Percentiles rank a stretch among this genome's conserved stretches.
phyloP scores from a whole-genome alignment of 2,329 filamentous ascomycete species.

The Neophaeococcomyces mojaviensis region DNA sequence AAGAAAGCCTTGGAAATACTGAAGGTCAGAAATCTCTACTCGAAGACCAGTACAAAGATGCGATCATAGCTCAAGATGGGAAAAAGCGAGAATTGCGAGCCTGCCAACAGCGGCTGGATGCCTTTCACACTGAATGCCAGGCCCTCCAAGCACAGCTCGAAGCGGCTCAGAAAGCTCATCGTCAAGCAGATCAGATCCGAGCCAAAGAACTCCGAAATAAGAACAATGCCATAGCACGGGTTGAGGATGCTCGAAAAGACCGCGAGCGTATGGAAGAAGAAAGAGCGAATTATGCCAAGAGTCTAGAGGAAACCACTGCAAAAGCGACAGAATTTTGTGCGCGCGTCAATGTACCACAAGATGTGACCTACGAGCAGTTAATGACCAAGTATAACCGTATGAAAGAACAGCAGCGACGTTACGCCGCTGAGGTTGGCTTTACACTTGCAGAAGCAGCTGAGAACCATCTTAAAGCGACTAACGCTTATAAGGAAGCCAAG shows the following conservation, averaged over 20 bases:
- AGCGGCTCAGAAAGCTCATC: slow-evolving; percentile 7
- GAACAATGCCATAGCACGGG: slow-evolving; percentile 50
- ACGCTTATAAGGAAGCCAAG: slow-evolving; percentile 31
- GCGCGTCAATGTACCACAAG: slow-evolving; percentile 56
- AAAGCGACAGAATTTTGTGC: slow-evolving; percentile 32
- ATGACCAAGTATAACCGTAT: slow-evolving; percentile 45
- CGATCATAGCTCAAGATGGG: slow-evolving; percentile 36
- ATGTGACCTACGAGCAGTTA: slow-evolving; percentile 53
- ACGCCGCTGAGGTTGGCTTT: slow-evolving; percentile 20
- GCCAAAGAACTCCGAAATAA: slow-evolving; percentile 49
- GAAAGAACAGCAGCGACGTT: slow-evolving; percentile 50
- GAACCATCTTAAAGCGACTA: slow-evolving; percentile 44
- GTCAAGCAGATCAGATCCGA: slow-evolving; percentile 26
- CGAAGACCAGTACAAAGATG: slow-evolving; percentile 43
- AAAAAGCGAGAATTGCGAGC: slow-evolving; percentile 34
- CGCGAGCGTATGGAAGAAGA: slow-evolving; percentile 31
- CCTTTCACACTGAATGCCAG: slow-evolving; percentile 28
- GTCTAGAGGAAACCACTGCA: slow-evolving; percentile 43
- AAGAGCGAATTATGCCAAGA: not conserved
- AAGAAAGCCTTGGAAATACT: slow-evolving; percentile 51
- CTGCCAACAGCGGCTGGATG: slow-evolving; percentile 32
- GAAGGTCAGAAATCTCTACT: slow-evolving; percentile 39
- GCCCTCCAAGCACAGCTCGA: slow-evolving; percentile 31
- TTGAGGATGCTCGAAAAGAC: slow-evolving; percentile 44
- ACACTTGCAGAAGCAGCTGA: slow-evolving; percentile 43